Conservation (phyloP, 495 filamentous ascomycete genomes). For the Apiosordaria backusii region DNA sequence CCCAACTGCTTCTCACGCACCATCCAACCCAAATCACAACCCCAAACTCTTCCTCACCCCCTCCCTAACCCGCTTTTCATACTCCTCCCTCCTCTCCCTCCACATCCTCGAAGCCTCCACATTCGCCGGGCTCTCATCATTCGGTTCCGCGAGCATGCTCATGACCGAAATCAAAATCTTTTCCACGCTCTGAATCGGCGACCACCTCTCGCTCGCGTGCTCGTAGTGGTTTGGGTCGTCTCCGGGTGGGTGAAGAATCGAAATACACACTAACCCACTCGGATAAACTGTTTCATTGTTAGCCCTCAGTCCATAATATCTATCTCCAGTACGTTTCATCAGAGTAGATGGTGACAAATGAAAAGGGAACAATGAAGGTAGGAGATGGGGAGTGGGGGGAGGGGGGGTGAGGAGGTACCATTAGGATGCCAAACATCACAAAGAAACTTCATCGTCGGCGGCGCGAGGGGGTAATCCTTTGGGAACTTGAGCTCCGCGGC, state of each 20-base stretch:
- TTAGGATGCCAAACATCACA: constrained; percentile 97
- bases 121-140: constrained; percentile 97
- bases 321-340: background rate
- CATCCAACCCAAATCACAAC: constrained; percentile 39
- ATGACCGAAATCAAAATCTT: constrained; percentile 98
- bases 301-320: background rate
- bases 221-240: constrained; percentile 99
- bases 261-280: constrained; percentile 90
- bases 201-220: constrained; percentile 92
- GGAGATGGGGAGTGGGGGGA: constrained; percentile 16
- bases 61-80: constrained; percentile 81
- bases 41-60: constrained; percentile 59
- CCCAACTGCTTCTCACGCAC: background rate
- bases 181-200: constrained; percentile 93
- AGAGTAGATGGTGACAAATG: background rate
- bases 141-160: constrained; percentile 98
- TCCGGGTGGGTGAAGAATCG: constrained; percentile 95
- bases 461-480: constrained; percentile 89
- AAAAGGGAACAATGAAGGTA: background rate
- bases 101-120: constrained; percentile 99
- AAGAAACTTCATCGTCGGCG: constrained; percentile 90
- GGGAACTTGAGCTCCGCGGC: constrained; percentile 93
- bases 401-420: constrained; percentile 49
- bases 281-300: constrained; percentile 74
- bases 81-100: constrained; percentile 78